Conservation (phyloP, 108 stramenopile genomes). For the Nitzschia sp. region DNA sequence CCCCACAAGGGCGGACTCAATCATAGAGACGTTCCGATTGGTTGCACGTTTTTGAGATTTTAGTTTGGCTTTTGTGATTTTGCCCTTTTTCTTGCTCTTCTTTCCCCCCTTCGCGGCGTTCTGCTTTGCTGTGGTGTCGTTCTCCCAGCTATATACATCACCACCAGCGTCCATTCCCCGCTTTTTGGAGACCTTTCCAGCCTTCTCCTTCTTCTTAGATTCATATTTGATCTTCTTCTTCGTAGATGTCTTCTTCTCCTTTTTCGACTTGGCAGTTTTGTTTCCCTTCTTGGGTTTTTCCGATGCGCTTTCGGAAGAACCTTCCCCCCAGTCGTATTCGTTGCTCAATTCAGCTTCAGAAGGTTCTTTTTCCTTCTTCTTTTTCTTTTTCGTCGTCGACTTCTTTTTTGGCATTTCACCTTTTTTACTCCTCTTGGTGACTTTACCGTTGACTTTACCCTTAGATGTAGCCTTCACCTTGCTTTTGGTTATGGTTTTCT, state of each 20-base stretch:
- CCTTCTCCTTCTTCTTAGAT: neutral
- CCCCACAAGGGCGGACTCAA: neutral
- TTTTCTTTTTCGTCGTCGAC: neutral
- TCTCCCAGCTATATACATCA: neutral
- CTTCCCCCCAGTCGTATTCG: neutral
- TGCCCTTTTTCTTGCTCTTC: neutral
- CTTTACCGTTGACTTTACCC: neutral
- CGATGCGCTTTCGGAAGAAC: neutral
- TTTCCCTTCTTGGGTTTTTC: conserved; percentile 1
- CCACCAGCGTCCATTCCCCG: neutral
- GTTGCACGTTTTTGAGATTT: conserved; percentile 1
- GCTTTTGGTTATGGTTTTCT: neutral
- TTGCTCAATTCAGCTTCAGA: neutral
- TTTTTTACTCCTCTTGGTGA: neutral
- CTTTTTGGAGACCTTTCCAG: neutral
- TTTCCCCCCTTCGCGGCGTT: neutral
- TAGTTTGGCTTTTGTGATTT: neutral
- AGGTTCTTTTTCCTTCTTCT: neutral
- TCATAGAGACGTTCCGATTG: neutral
- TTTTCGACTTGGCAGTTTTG: neutral
- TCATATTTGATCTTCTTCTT: neutral
- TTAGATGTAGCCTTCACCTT: neutral
- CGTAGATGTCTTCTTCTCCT: neutral
- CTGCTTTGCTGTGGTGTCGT: neutral
- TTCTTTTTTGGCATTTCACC: neutral